Evolutionary conservation across 805 yeast genomes (phyloP).

Genomic region (Zygosaccharomyces siamensis): DNA sequence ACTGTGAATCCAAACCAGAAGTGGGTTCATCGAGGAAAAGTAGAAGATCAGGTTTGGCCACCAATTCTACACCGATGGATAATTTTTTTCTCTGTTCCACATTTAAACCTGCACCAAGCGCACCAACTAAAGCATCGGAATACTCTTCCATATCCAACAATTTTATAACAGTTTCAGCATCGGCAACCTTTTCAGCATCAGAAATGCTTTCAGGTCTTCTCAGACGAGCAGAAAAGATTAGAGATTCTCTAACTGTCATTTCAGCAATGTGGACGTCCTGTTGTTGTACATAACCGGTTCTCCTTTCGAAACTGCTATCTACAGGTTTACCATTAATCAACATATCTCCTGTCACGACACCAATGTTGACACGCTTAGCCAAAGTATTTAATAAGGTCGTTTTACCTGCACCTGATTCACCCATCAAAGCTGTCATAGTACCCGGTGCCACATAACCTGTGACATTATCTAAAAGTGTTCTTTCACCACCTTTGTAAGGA

Average conservation of each 20-base stretch:
- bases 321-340: constrained; percentile 48
- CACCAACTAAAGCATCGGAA: constrained; percentile 50
- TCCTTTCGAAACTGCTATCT: constrained; percentile 47
- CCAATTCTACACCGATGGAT: constrained; percentile 45
- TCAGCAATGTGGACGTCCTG: constrained; percentile 48
- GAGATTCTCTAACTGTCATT: constrained; percentile 35
- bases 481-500: constrained; percentile 35
- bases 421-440: constrained; percentile 57
- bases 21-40: constrained; percentile 50
- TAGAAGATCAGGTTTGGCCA: constrained; percentile 43
- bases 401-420: constrained; percentile 63
- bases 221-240: constrained; percentile 46
- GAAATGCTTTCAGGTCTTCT: constrained; percentile 45
- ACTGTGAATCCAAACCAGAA: constrained; percentile 49
- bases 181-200: constrained; percentile 41
- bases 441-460: constrained; percentile 50
- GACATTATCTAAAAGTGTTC: constrained; percentile 50
- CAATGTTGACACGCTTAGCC: constrained; percentile 48
- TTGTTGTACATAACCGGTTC: constrained; percentile 55
- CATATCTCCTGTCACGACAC: constrained; percentile 54
- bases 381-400: constrained; percentile 52
- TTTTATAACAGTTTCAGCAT: constrained; percentile 48
- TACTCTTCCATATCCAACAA: constrained; percentile 49
- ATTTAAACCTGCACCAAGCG: constrained; percentile 40
- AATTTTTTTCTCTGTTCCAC: constrained; percentile 42